A percentile compares a stretch with the other conserved stretches of the same genome.
Evolutionary conservation across 2,329 filamentous ascomycete genomes (phyloP).

Genomic region (Fusarium longipes): DNA sequence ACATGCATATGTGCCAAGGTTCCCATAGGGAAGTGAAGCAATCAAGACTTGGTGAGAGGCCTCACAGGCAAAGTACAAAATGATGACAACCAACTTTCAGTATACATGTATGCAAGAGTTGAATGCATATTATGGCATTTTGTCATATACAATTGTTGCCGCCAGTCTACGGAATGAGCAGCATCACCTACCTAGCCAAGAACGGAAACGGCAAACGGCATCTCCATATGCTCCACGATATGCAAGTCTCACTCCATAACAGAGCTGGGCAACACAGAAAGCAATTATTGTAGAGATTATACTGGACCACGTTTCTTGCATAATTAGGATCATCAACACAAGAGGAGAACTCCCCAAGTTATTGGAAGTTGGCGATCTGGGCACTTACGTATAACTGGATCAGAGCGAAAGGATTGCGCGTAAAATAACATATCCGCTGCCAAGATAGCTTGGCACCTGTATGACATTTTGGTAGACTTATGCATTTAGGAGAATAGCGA

Average conservation of each 20-base stretch:
- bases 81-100: neutral
- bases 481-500: neutral
- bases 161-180: neutral
- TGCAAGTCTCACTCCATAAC: conserved; percentile 4
- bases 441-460: conserved; percentile 8
- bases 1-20: conserved; percentile 25
- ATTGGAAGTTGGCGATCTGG: conserved; percentile 7
- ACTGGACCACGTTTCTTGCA: conserved; percentile 17
- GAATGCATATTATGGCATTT: neutral
- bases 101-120: neutral
- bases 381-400: conserved; percentile 20
- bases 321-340: neutral
- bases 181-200: neutral
- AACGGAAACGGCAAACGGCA: conserved; percentile 16
- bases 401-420: conserved; percentile 4
- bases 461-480: neutral
- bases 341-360: neutral
- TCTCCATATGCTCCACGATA: neutral
- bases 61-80: neutral
- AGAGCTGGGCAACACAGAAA: conserved; percentile 6
- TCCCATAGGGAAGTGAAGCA: neutral
- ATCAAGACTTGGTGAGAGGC: neutral
- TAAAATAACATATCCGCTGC: conserved; percentile 12
- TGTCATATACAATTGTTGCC: neutral
- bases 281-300: neutral